phyloP scores from a whole-genome alignment of 2,329 filamentous ascomycete genomes.

The Exutisphaerella laricina region DNA sequence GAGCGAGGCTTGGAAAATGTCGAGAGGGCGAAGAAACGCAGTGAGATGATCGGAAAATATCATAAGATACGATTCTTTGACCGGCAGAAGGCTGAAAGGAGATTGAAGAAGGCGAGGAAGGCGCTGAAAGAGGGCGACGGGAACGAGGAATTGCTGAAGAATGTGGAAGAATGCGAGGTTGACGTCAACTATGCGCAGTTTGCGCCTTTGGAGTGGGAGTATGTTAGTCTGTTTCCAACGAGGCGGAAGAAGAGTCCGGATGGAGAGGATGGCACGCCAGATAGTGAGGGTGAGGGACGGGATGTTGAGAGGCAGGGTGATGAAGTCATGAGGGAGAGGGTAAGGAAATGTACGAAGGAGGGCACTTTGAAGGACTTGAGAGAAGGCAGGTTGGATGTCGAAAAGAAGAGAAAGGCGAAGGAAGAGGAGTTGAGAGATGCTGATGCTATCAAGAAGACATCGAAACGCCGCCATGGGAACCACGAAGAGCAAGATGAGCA shows the following conservation, averaged over 20 bases:
- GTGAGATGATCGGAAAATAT: constrained; percentile 69
- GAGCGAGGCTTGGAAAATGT: constrained; percentile 58
- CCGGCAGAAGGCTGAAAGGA: constrained; percentile 66
- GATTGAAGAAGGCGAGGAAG: constrained; percentile 59
- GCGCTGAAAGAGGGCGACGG: constrained; percentile 48
- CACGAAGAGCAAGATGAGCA: too few species aligned
- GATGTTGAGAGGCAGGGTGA: constrained; percentile 36
- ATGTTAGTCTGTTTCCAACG: constrained; percentile 53
- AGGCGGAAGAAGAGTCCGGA: constrained; percentile 32
- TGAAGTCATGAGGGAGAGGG: constrained; percentile 60
- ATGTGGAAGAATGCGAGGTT: constrained; percentile 51
- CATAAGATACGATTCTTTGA: constrained; percentile 84
- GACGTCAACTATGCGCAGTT: constrained; percentile 71
- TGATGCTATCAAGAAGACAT: too few species aligned
- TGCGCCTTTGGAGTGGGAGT: constrained; percentile 65
- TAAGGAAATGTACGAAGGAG: constrained; percentile 60
- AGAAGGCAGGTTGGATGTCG: constrained; percentile 42
- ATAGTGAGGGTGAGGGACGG: constrained; percentile 39
- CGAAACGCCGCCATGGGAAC: too few species aligned
- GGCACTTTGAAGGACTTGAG: constrained; percentile 53
- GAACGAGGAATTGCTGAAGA: constrained; percentile 19
- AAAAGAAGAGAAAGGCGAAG: constrained; percentile 10
- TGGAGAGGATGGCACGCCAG: constrained; percentile 27
- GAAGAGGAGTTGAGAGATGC: too few species aligned
- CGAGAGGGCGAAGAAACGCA: constrained; percentile 56